Evolutionary conservation across 2,329 filamentous ascomycete genomes (phyloP), one percentile per base, ranked within the genome.

Genomic region (Colletotrichum phormii): DNA sequence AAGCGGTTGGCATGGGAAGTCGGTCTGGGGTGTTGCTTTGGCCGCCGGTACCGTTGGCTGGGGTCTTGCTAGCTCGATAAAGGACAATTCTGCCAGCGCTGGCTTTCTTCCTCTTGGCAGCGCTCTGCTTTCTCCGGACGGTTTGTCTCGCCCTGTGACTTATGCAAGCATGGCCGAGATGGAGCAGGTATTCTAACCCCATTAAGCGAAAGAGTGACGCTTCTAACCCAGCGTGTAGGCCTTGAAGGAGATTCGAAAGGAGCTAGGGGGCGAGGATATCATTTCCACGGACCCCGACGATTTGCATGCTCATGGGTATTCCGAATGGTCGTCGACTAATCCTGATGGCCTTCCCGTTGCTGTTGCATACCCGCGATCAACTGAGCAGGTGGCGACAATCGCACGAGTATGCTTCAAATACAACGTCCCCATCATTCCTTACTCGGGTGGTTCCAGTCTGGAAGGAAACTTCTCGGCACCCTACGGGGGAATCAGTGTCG

Each of bases 381-480:
- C 90, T 1, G 85, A 87, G 69, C 86, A 92, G 73, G 90, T 92
- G 26, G 87, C 90, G 1, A 78, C 81, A 49, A 89, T 92, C 72
- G 89, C 89, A 2, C 86, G 91, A 75, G 86, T 95, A 67, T 98
- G 95, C 83, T 87, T 93, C 83, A 92, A 92, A 80, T 92, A 95
- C 81, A 91, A 89, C 18, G 89, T 98, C 66, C 95, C 95, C 1
- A 93, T 98, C 84, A 93, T 97, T 72, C 93, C 94, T 0, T 98
- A 94, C 79, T 97, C 94, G 0, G 95, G 95, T 3, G 95, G 95
- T 15, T 93, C 94, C 0, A 96, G 93, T 76, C 86, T 98, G 0
- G 95, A 98, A 81, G 95, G 93, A 15, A 97, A 98, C 80, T 97
- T 97, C 81, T 94, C 94, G 0, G 94, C 95, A 15, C 94, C 95